Evolutionary conservation across 2,329 filamentous ascomycete genomes (phyloP), one percentile per base, ranked within the genome.

Genomic region (Phoma herbarum): DNA sequence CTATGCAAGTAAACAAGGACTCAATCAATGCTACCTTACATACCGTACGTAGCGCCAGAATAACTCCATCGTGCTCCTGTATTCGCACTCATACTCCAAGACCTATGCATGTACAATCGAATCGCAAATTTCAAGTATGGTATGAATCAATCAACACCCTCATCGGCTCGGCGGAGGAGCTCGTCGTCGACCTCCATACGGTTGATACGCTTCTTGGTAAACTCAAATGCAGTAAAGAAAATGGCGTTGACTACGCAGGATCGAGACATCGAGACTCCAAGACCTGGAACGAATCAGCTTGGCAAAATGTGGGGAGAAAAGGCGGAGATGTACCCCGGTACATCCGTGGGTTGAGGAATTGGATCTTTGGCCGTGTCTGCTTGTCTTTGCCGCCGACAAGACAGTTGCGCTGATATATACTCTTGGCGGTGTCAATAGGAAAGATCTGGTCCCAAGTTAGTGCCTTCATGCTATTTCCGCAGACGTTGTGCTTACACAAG

Each of bases 211-310:
- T 83, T 84, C 78, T 95, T 95, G 69, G 91, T 85, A 69, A 92
- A 88, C 78, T 96, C 92, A 74, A 95, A 96, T 37, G 88, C 90
- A 42, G 90, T 93, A 80, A 96, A 96, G 83, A 96, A 96, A 69
- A 96, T 90, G 65, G 91, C 91, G 75, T 96, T 96, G 67, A 95
- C 88, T 51, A 92, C 83, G 69, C 90, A 93, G 12, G 91, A 93
- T 55, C 92, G 88, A 65, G 87, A 85, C 88, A 95, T 93, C 35
- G 90, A 93, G 25, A 95, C 91, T 22, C 88, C 90, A 3, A 96
- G 83, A 28, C 81, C 80, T 81, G n/a, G 4, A 14, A 3, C 5
- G 18, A 4, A 22, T 69, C 28, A 62, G 57, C 52, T 49, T 11
- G 42, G 16, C 8, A 22, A 9, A 26, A 22, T 26, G 37, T 12